A percentile compares a stretch with the other conserved stretches of the same genome.
Evolutionary conservation across 169 alveolate genomes (phyloP).

Genomic region (Plasmodium sp.): DNA sequence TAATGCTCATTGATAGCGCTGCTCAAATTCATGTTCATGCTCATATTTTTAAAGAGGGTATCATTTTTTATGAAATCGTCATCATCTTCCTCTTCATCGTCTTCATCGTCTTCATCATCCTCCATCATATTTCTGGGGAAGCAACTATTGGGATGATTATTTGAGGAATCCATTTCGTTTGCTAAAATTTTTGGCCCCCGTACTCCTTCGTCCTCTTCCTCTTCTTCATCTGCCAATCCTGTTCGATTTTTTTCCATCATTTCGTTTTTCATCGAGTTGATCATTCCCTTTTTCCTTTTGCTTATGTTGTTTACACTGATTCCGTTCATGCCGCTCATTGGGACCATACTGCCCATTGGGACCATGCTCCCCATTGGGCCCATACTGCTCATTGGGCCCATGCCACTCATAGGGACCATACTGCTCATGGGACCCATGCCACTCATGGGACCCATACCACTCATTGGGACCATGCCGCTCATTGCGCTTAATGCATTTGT

Average conservation of each 20-base stretch:
- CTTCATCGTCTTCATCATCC: not conserved
- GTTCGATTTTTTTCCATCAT: not conserved
- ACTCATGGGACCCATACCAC: not conserved
- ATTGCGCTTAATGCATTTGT: not conserved
- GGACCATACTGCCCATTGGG: not conserved
- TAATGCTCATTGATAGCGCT: not conserved
- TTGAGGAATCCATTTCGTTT: not conserved
- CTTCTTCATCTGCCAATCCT: not conserved
- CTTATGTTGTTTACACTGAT: not conserved
- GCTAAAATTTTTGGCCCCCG: not conserved
- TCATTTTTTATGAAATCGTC: not conserved
- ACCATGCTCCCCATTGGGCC: not conserved
- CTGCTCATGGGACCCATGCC: not conserved
- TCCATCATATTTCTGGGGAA: not conserved
- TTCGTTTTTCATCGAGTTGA: not conserved
- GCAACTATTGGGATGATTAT: not conserved
- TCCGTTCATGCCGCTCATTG: not conserved
- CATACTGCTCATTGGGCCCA: not conserved
- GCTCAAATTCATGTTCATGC: not conserved
- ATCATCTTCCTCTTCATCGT: not conserved
- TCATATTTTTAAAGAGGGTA: not conserved
- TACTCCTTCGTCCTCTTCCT: not conserved
- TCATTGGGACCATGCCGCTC: not conserved
- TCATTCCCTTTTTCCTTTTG: conserved; percentile 3
- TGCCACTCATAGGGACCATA: not conserved